Evolutionary conservation across 495 filamentous ascomycete species (phyloP), one percentile per base, ranked within the genome.

Genomic region (Xylaria acuta): DNA sequence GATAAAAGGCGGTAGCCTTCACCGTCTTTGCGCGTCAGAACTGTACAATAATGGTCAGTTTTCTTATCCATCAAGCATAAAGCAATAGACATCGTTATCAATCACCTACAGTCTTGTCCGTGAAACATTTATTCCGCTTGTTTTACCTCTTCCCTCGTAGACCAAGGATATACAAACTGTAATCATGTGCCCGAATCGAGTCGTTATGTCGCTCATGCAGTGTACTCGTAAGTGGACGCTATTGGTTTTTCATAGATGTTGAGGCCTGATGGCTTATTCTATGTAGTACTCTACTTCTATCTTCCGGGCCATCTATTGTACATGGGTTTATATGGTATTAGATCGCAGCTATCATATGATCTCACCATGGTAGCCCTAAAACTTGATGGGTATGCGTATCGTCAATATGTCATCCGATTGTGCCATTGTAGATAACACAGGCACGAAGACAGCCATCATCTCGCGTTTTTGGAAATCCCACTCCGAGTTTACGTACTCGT

Each of bases 361-460:
- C 30, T 41, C 22, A 6, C 11, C 4, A 16, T 1, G 6, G 30
- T 11, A 18, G 3, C n/a, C 47, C 16, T 38, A 67, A 30, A 43
- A 56, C 9, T 7, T 27, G 32, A 66, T 51, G 20, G 64, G 43
- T 38, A 66, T 20, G 30, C 64, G 64, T 20, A 66, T n/a, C 6
- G 30, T 32, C 27, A 27, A n/a, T 38, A 34, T 20, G 11, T 41
- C n/a, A 34, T 25, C 36, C 51, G 51, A 9, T 36, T 25, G 38
- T 63, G 36, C 38, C 4, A 6, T 38, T 12, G 25, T 32, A 16
- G 64, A 34, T 5, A 66, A 22, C 20, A 66, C 43, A 20, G 64
- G 64, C 9, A 73, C 70, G 64, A 75, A 78, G 20, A 51, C 69
- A 14, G 72, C 74, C 70, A 73, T 56, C 72, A 78, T 72, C 43